These are phyloP conservation scores for Entophlyctis helioformis DNA, from an alignment of 192 early-diverging fungal species.

Conservation along the genomic window DNA sequence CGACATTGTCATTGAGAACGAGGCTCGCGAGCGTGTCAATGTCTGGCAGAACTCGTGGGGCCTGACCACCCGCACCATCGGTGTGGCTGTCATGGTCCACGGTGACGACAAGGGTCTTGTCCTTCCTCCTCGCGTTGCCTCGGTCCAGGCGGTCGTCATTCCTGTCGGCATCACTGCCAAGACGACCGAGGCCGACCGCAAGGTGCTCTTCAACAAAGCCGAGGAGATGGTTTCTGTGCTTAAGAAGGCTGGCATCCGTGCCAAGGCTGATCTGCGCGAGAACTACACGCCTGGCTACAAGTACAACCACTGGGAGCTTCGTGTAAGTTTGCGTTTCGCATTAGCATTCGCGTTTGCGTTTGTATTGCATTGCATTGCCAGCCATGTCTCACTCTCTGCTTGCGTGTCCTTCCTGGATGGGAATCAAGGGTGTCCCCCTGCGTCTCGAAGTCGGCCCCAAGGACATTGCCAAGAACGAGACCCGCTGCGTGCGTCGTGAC, in stretches of 20 bases:
- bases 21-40: conserved; percentile 57
- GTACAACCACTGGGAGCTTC: conserved; percentile 98
- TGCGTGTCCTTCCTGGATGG: too few species aligned
- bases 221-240: conserved; percentile 56
- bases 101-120: conserved; percentile 98
- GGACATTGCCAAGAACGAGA: conserved; percentile 74
- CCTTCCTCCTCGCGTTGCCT: conserved; percentile 84
- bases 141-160: conserved; percentile 81
- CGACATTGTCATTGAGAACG: conserved; percentile 82
- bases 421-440: conserved; percentile 88
- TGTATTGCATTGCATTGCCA: too few species aligned
- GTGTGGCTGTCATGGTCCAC: conserved; percentile 99
- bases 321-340: too few species aligned
- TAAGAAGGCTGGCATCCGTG: conserved; percentile 61
- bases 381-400: too few species aligned
- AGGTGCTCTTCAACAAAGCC: conserved; percentile 51
- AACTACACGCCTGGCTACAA: conserved; percentile 92
- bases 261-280: conserved; percentile 66
- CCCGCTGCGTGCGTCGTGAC: conserved; percentile 74
- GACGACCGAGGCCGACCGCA: conserved; percentile 63
- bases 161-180: conserved; percentile 89
- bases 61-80: conserved; percentile 91
- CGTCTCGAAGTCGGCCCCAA: conserved; percentile 95
- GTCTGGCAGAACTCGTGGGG: conserved; percentile 99
- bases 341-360: too few species aligned